phyloP scores from a whole-genome alignment of 805 yeast species.

The Wickerhamiella dianesei region DNA sequence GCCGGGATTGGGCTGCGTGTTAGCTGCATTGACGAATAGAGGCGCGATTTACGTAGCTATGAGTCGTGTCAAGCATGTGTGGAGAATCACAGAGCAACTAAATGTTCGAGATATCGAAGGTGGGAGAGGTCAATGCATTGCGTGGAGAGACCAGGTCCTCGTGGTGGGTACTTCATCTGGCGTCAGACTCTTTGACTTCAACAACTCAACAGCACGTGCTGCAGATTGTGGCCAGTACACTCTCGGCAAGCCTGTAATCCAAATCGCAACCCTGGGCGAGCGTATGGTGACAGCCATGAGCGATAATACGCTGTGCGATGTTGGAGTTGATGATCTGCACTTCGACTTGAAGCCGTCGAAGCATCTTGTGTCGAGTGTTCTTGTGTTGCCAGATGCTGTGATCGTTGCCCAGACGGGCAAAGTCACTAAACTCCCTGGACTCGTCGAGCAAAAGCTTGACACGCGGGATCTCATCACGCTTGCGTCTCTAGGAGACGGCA shows the following conservation, averaged over 20 bases:
- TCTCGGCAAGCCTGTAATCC: neutral
- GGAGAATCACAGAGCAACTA: neutral
- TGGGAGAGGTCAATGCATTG: too few relatives aligned
- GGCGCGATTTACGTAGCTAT: neutral
- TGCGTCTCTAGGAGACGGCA: neutral
- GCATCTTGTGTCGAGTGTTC: neutral
- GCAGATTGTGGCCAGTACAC: neutral
- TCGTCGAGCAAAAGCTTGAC: neutral
- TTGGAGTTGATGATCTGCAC: neutral
- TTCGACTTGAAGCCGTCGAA: neutral
- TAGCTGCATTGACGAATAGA: slow-evolving; percentile 3
- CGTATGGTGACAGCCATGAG: neutral
- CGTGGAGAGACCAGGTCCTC: neutral
- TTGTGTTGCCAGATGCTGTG: neutral
- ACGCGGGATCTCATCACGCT: neutral
- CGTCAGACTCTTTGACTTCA: neutral
- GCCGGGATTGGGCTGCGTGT: slow-evolving; percentile 1
- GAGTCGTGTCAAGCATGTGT: neutral
- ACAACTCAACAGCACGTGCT: neutral
- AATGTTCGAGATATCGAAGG: neutral
- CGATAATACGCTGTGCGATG: neutral
- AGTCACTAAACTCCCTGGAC: neutral
- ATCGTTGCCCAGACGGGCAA: neutral
- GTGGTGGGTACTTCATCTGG: neutral
- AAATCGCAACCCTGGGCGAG: neutral